Base-by-base conservation (phyloP, 345 rosid species). In the Dipteronia dyeriana region DNA sequence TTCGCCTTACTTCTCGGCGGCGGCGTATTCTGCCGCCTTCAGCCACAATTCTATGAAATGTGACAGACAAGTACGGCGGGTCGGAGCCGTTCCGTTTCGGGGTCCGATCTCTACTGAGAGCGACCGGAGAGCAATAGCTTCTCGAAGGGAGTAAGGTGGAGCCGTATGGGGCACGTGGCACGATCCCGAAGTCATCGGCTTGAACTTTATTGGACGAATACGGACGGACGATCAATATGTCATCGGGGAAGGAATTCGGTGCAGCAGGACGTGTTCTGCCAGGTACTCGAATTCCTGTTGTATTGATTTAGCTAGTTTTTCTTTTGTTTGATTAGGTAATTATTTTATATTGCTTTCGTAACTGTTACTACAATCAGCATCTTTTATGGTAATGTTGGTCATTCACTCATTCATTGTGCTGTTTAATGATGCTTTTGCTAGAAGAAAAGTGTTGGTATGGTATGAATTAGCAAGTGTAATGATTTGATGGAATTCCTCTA, bases 211-310 rank as follows among this genome's bases (percentile, higher is more conserved):
- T n/a, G n/a, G n/a, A n/a, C n/a, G n/a, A n/a, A n/a, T n/a, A n/a
- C n/a, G n/a, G n/a, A n/a, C n/a, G n/a, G n/a, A n/a, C n/a, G n/a
- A n/a, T n/a, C n/a, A n/a, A n/a, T n/a, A n/a, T n/a, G n/a, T n/a
- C n/a, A n/a, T n/a, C n/a, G n/a, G n/a, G n/a, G n/a, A n/a, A n/a
- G n/a, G n/a, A n/a, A n/a, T n/a, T n/a, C n/a, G n/a, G n/a, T n/a
- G n/a, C n/a, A n/a, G n/a, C n/a, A n/a, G n/a, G n/a, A n/a, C n/a
- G 93, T 96, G 22, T 94, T 96, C 84, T 96, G 97, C 81, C 97
- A 96, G 95, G 99, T 96, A 76, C 20, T 9, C 31, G 20, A 9
- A 16, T 54, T 79, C 65, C 0, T 31, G 9, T 43, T 26, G 39
- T 31, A 12, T 62, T 67, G 69, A 17, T 31, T 62, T 47, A 22